Base-by-base conservation (phyloP, 371 early-diverging fungal species). In the Mortierella sp. region DNA sequence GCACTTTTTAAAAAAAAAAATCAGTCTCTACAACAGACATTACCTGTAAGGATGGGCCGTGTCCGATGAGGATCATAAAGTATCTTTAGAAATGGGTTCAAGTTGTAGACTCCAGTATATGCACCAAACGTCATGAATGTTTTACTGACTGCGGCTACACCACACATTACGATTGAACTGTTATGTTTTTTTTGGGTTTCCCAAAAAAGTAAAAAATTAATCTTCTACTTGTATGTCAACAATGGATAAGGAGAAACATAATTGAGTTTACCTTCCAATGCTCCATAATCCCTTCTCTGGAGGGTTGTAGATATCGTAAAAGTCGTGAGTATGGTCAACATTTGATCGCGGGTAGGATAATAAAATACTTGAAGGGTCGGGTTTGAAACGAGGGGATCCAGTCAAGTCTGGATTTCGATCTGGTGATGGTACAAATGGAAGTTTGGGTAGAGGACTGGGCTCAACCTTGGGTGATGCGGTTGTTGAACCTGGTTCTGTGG, bases 41-140 rank as follows among this genome's bases (percentile, higher is more conserved):
- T 88, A 89, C 91, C 89, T 74, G 94, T 93, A 15, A 94, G 86
- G 13, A 94, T 75, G 0, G 91, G 90, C 56, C 87, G 77, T 9
- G 75, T 77, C 62, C 93, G 90, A 47, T 85, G 67, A n/a, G 86
- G 82, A 28, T 91, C 87, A 54, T 89, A 75, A 0, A 93, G 68
- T 19, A 88, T 70, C 10, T 79, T 75, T 34, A 89, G 73, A 59
- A 94, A 91, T 49, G 85, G 78, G 69, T 93, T 87, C 51, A 91
- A 63, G 60, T 90, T 87, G 68, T 89, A 83, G 0, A 89, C 86
- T 3, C 82, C 81, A 2, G 89, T 88, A 31, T 81, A 84, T 53
- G 89, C 87, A 17, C 86, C 84, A 32, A 86, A 86, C 0, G 84
- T 85, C 58, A 93, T 68, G 57, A 93, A 88, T 22, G 83, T 51